These are phyloP conservation scores for Monosiga brevicollis DNA, from an alignment of 78 protist species.

Conservation along the genomic window DNA sequence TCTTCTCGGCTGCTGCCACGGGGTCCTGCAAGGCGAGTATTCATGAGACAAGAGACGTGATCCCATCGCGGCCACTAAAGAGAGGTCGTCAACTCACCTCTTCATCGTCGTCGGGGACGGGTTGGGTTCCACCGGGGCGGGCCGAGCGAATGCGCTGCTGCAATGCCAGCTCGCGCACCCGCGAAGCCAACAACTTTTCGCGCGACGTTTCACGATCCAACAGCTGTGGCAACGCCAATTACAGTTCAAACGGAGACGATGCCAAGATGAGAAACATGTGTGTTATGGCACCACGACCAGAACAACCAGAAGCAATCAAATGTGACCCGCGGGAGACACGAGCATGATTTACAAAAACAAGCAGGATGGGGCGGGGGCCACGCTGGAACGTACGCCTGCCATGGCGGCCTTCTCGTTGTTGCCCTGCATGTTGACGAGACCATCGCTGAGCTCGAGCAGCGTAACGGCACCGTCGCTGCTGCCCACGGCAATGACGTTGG, in stretches of 20 bases:
- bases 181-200: conserved; percentile 53
- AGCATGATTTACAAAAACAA: too few species aligned
- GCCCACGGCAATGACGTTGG: not conserved
- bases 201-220: conserved; percentile 36
- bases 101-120: not conserved
- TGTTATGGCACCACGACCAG: too few species aligned
- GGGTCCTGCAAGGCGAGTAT: too few species aligned
- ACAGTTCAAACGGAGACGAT: too few species aligned
- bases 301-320: not conserved
- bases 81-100: too few species aligned
- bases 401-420: conserved; percentile 42
- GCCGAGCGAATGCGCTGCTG: not conserved
- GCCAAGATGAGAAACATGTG: too few species aligned
- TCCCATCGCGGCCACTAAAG: too few species aligned
- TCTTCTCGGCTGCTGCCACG: not conserved
- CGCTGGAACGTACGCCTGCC: conserved; percentile 3
- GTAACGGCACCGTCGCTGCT: too few species aligned
- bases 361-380: too few species aligned
- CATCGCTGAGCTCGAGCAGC: conserved; percentile 1
- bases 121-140: not conserved
- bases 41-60: too few species aligned
- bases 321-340: not conserved
- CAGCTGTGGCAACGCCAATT: not conserved
- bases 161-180: not conserved
- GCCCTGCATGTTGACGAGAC: conserved; percentile 11